Evolutionary conservation across 2,329 filamentous ascomycete species (phyloP), one percentile per base, ranked within the genome.

Genomic region (Paradendryphiella salina): DNA sequence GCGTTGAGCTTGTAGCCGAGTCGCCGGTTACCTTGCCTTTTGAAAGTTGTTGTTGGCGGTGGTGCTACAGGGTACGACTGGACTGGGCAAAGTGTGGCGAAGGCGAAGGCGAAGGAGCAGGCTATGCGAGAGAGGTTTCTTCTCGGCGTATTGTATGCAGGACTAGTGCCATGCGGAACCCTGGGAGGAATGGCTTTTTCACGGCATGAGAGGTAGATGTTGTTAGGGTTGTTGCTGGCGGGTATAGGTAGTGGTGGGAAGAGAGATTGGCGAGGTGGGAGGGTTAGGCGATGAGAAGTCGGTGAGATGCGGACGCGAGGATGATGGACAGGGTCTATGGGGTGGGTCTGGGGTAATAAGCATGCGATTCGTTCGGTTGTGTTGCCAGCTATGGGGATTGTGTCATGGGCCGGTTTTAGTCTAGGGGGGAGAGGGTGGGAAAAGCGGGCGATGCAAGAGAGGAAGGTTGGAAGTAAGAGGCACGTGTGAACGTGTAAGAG

Each of bases 271-370:
- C 33, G 17, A 18, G 23, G n/a, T 28, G 38, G 44, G 37, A 29
- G 14, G 14, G 32, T 32, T 37, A 37, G 47, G 43, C 32, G 52
- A 37, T 52, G 35, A 46, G 50, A 49, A 39, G 42, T 35, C 36
- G 34, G 47, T 39, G 49, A 47, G 43, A 47, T 26, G 28, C 37
- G 33, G 34, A 23, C 26, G 43, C 23, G 32, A 51, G 35, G 21
- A 21, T 34, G 42, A 51, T 40, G 48, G 21, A 32, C 50, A 47
- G 54, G 51, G 52, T 50, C 32, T 42, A 31, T 14, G 32, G 40
- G 39, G 50, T 54, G 54, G 57, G 51, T 60, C 52, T 56, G 55
- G 57, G 55, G 57, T 56, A 57, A 39, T 28, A 29, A 20, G 3
- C 14, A 39, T 23, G 39, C 31, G 38, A 28, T 54, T 50, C 17